phyloP scores from a whole-genome alignment of 345 rosid genomes.

The Aegle marmelos region DNA sequence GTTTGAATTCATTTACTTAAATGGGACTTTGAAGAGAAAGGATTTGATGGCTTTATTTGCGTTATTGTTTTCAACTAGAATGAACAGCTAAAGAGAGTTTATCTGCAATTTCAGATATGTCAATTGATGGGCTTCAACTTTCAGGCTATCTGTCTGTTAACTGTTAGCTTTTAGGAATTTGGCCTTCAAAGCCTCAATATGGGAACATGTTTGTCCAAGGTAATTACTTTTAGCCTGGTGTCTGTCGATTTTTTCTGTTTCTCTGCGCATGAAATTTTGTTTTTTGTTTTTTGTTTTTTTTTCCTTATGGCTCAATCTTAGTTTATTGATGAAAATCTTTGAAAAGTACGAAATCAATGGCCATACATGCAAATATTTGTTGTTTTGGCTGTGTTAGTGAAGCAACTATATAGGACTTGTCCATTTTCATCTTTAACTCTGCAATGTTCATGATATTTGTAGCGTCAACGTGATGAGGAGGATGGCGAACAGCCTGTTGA shows the following conservation, averaged over 20 bases:
- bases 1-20: neutral
- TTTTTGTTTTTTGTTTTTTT: too few relatives aligned
- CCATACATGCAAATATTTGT: neutral
- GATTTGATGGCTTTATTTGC: neutral
- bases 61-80: neutral
- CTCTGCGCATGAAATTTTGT: neutral
- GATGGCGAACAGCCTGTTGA: conserved; percentile 46
- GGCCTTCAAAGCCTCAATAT: conserved; percentile 28
- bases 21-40: neutral
- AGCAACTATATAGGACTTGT: neutral
- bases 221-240: conserved; percentile 11
- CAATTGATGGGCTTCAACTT: neutral
- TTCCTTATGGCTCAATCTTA: neutral
- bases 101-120: neutral
- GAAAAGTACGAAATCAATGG: neutral
- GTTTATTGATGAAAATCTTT: neutral
- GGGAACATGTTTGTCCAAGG: conserved; percentile 54
- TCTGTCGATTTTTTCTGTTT: neutral
- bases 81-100: neutral
- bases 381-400: neutral
- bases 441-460: conserved; percentile 14
- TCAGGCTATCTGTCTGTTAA: conserved; percentile 10
- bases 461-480: conserved; percentile 30
- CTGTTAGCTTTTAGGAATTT: conserved; percentile 7
- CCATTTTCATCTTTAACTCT: neutral